Conservation (phyloP, 345 rosid genomes). For the Heritiera littoralis region DNA sequence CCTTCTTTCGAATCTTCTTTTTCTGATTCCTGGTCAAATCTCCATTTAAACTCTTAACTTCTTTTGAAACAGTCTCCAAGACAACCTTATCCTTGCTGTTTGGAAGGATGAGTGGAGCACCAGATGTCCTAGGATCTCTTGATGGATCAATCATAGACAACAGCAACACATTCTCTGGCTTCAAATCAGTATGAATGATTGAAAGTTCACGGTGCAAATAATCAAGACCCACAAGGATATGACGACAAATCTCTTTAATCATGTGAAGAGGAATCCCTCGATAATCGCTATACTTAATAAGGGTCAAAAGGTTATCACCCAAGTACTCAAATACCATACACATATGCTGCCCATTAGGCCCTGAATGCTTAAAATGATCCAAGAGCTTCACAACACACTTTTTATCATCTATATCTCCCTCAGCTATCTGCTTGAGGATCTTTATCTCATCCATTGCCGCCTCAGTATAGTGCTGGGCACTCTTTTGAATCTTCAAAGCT, state of each 20-base stretch:
- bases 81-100: constrained; percentile 44
- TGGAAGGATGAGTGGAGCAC: constrained; percentile 62
- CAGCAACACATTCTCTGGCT: constrained; percentile 89
- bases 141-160: constrained; percentile 75
- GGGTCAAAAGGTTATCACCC: constrained; percentile 92
- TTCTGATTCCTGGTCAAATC: constrained; percentile 85
- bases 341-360: constrained; percentile 88
- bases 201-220: constrained; percentile 84
- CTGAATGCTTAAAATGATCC: constrained; percentile 90
- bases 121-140: constrained; percentile 63
- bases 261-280: constrained; percentile 64
- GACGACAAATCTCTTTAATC: constrained; percentile 76
- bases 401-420: constrained; percentile 67
- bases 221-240: constrained; percentile 76
- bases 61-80: constrained; percentile 40
- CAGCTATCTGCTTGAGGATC: constrained; percentile 80
- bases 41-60: constrained; percentile 47
- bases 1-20: constrained; percentile 84
- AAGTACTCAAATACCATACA: constrained; percentile 97
- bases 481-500: constrained; percentile 97
- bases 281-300: constrained; percentile 83
- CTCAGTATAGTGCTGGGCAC: constrained; percentile 91
- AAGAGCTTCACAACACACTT: constrained; percentile 91
- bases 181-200: constrained; percentile 91
- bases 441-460: constrained; percentile 98